Evolutionary conservation across 148 eudicot genomes (phyloP).

Genomic region (Chenopodium berlandieri): DNA sequence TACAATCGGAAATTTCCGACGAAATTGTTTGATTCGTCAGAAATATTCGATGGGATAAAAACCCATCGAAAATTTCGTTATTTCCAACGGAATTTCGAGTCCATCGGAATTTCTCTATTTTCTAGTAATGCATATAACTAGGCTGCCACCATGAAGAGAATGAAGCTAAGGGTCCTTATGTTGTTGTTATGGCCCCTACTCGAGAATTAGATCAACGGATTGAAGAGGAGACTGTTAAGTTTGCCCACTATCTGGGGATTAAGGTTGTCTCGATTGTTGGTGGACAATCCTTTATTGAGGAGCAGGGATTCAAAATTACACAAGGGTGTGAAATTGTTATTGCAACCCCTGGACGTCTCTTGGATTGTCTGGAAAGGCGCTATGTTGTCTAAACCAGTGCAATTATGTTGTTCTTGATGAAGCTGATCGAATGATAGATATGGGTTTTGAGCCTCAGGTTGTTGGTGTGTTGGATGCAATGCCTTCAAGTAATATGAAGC

Average conservation of each 20-base stretch:
- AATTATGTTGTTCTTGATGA: constrained; percentile 84
- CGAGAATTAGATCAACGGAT: constrained; percentile 88
- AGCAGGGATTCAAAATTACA: constrained; percentile 75
- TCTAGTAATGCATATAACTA: constrained; percentile 37
- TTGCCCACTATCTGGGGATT: constrained; percentile 68
- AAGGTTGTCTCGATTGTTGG: constrained; percentile 85
- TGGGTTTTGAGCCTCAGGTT: constrained; percentile 90
- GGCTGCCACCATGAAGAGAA: constrained; percentile 55
- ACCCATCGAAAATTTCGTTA: no score
- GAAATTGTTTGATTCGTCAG: no score
- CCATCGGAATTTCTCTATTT: no score
- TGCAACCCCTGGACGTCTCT: constrained; percentile 80
- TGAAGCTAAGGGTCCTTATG: constrained; percentile 85
- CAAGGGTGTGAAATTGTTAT: constrained; percentile 89
- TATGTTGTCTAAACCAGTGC: constrained; percentile 77
- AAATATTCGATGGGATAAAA: no score
- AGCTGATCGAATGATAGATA: constrained; percentile 85
- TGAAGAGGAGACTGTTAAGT: constrained; percentile 76
- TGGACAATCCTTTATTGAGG: constrained; percentile 74
- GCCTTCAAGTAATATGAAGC: constrained; percentile 85
- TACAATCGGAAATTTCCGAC: no score
- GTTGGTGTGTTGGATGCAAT: constrained; percentile 75
- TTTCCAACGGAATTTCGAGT: no score
- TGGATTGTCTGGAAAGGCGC: constrained; percentile 71
- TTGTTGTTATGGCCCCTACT: constrained; percentile 90